Base-by-base conservation (phyloP, 768 basidiomycete genomes). In the Lepiota venenata region DNA sequence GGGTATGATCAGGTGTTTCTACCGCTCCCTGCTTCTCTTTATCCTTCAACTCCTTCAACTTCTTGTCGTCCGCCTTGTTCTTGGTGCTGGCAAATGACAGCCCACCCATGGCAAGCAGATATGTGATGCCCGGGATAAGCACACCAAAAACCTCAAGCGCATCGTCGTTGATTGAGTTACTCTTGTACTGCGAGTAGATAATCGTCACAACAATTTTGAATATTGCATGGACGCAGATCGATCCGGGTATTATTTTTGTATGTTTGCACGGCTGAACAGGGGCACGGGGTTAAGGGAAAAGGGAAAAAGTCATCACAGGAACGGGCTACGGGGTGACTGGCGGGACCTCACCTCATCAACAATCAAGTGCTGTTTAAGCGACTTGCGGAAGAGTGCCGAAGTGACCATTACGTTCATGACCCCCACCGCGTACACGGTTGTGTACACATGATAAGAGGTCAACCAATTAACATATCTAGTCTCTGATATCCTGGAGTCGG, bases 141-240 rank as follows among this genome's bases (percentile, higher is more conserved):
- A 51, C 18, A 29, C 42, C 50, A 16, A 43, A 51, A 5, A 42
- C 27, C 12, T 41, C 40, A 36, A 51, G 39, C 0, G 12, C 16
- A 20, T 51, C 50, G 16, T 51, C 41, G 32, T 51, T 41, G 16
- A 51, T 43, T 27, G 41, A 42, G 22, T 27, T 9, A 51, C 29
- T 51, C 10, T 42, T 18, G 40, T 32, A 51, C 21, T 51, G 50
- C 2, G 50, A 51, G 12, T 41, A 51, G 25, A 51, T n/a, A 15
- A 15, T 21, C 15, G 39, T 27, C 4, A 51, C 11, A 12, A 51
- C 35, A n/a, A 51, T 51, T 32, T 42, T 42, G 50, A 51, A 51
- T 18, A 51, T 22, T 11, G 40, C 29, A n/a, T 51, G 39, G 20
- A 42, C 50, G 8, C 41, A 25, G 16, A 51, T 20, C 11, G 50